Conservation (phyloP, 2,329 filamentous ascomycete species). For the Neonectria coccinea region DNA sequence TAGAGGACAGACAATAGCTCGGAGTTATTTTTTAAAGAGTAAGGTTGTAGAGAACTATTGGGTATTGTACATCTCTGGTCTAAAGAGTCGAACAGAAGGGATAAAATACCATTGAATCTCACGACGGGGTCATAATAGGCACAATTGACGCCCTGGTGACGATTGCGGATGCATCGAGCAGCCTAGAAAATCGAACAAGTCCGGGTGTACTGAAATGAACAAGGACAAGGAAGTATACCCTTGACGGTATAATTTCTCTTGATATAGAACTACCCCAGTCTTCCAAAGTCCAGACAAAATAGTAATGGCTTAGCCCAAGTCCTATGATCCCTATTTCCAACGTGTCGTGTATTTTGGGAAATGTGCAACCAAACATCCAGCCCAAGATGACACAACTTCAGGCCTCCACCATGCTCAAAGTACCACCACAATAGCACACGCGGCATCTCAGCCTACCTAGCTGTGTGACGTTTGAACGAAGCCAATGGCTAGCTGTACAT, state of each 20-base stretch:
- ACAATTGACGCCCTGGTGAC: not conserved
- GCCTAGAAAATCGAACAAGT: not conserved
- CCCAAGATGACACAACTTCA: not conserved
- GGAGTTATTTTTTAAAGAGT: no score
- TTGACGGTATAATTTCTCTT: not conserved
- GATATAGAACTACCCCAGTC: not conserved
- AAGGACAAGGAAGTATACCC: not conserved
- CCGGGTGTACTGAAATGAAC: no score
- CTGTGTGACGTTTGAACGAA: not conserved
- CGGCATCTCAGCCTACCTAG: not conserved
- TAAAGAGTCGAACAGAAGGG: no score
- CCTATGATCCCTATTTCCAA: no score
- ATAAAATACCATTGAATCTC: not conserved
- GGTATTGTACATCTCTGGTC: no score
- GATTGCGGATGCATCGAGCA: not conserved
- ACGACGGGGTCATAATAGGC: not conserved
- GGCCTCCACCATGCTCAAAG: not conserved
- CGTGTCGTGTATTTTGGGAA: not conserved
- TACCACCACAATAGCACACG: not conserved
- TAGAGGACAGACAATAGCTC: no score
- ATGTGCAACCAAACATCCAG: not conserved
- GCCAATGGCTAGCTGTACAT: not conserved
- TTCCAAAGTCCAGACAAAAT: not conserved
- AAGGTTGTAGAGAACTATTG: no score
- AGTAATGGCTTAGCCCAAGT: not conserved